Evolutionary conservation across 768 basidiomycete species (phyloP), one percentile per base, ranked within the genome.

Genomic region (Phylloporus sp.): DNA sequence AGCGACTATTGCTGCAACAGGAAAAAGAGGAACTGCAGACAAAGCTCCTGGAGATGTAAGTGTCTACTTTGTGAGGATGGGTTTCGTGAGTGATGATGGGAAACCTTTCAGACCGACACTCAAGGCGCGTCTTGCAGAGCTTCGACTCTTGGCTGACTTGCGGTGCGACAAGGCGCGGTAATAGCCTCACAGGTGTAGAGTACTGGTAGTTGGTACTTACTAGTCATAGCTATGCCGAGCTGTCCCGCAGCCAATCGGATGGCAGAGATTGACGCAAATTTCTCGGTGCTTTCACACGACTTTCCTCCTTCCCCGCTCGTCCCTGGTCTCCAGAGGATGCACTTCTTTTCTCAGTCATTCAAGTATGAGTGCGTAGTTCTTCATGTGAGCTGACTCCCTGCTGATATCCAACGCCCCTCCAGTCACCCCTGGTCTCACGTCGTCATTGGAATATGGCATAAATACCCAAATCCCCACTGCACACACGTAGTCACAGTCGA

Each of bases 401-500:
- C 49, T 50, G 45, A 60, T 38, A 39, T 45, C 20, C 39, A 58
- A 55, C 36, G 51, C 52, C 51, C 48, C 41, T 49, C 12, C 40
- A 97, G 93, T 55, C 91, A 93, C 65, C 80, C 91, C 36, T 95
- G 93, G 86, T 79, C 85, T 54, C 91, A 92, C 74, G 91, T 95
- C 59, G 84, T 93, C 55, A 86, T 88, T 64, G 90, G 89, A 57
- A 89, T 95, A 79, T 94, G 91, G 88, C 85, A 87, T 59, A 97
- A 97, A 78, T 97, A 97, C 70, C 94, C 94, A 46, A 95, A 95
- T 68, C 87, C 92, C 47, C 88, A 88, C 63, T 92, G 91, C 71
- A 80, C 87, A 22, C 91, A 93, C 68, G 91, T 93, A 59, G 76
- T 91, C 59, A 88, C 87, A 57, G 80, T 93, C 64, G 91, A 93